Conservation (phyloP, 192 early-diverging fungal genomes). For the Jimgerdemannia flammicorona region DNA sequence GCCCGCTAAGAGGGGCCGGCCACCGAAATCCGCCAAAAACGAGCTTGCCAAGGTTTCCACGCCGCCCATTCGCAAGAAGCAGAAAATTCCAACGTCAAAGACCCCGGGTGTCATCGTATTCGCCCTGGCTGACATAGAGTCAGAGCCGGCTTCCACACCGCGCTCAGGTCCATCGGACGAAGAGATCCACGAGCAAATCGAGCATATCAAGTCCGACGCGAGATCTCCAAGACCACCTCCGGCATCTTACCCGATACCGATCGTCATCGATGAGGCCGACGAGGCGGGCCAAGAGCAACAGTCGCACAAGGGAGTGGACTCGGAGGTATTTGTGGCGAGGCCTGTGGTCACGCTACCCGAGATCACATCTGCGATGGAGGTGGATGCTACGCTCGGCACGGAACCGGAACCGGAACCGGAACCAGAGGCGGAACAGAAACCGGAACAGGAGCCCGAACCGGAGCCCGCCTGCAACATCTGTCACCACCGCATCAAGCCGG, state of each 20-base stretch:
- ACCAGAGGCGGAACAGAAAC: neutral
- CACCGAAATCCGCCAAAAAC: neutral
- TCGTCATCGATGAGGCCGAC: neutral
- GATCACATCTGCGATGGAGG: too few species aligned
- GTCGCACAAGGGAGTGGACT: too few species aligned
- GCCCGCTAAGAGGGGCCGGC: neutral
- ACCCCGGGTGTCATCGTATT: neutral
- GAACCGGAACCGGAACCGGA: neutral
- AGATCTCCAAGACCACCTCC: neutral
- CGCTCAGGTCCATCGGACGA: neutral
- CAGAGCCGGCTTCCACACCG: neutral
- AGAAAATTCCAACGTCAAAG: neutral
- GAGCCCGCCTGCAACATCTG: neutral
- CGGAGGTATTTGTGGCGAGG: too few species aligned
- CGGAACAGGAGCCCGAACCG: neutral
- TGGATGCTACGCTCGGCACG: too few species aligned
- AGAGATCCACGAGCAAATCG: neutral
- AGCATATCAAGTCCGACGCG: neutral
- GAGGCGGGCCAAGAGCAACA: neutral
- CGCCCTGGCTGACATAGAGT: neutral
- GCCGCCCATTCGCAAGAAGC: neutral
- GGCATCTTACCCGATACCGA: too few species aligned
- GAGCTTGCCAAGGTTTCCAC: neutral
- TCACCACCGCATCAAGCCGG: neutral
- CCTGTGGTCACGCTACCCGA: too few species aligned